Evolutionary conservation across 1,284 basidiomycete species (phyloP).

Genomic region (Sparassis latifolia): DNA sequence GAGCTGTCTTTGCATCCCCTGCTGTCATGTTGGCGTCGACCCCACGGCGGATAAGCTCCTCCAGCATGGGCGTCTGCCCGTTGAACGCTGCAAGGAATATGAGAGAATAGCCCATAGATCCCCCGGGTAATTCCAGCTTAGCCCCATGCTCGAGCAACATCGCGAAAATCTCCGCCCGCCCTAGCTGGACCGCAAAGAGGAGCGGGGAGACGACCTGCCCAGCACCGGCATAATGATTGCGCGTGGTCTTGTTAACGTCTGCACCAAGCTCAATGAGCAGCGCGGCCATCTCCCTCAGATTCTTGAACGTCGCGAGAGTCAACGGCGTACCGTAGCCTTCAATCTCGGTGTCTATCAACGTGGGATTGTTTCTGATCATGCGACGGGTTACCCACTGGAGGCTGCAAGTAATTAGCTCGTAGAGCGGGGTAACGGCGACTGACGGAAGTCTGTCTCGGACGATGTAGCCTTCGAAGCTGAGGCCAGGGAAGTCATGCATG

Average conservation of each 20-base stretch:
- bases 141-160: neutral
- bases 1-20: neutral
- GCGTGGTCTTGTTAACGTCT: neutral
- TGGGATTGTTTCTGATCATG: neutral
- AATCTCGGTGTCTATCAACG: neutral
- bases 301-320: neutral
- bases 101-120: neutral
- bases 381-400: neutral
- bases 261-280: neutral
- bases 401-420: neutral
- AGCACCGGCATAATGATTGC: neutral
- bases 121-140: neutral
- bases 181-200: neutral
- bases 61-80: neutral
- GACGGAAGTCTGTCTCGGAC: too few relatives aligned
- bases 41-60: neutral
- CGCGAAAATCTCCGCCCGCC: too few relatives aligned
- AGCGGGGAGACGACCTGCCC: neutral
- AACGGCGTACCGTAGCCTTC: neutral
- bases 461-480: too few relatives aligned
- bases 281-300: neutral
- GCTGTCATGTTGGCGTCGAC: neutral
- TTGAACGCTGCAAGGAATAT: neutral
- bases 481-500: too few relatives aligned
- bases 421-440: too few relatives aligned